Percentiles rank a stretch among this genome's conserved stretches.
Conservation (phyloP, 345 rosid species). For the Brassica rapa region DNA sequence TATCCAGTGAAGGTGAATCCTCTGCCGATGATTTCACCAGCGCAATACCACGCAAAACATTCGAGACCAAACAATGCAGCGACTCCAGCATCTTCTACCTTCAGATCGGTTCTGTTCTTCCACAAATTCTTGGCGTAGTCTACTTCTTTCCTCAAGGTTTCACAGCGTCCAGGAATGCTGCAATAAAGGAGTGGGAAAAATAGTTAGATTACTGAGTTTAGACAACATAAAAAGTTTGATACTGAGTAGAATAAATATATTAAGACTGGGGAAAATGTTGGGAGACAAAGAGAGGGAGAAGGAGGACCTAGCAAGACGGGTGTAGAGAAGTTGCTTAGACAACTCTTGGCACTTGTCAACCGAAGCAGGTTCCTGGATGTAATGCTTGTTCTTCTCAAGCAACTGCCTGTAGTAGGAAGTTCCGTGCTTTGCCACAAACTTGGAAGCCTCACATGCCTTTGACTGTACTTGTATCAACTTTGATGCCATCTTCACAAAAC, state of each 20-base stretch:
- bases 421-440: constrained; percentile 71
- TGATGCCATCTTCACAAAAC: constrained; percentile 50
- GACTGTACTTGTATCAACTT: constrained; percentile 64
- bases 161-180: constrained; percentile 74
- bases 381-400: constrained; percentile 80
- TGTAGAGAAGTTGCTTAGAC: constrained; percentile 75
- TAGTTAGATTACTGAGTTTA: constrained; percentile 4
- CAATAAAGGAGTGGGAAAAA: neutral
- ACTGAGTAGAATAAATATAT: too few species aligned
- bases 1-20: constrained; percentile 89
- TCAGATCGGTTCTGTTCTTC: constrained; percentile 66
- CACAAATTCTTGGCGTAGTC: constrained; percentile 62
- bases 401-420: constrained; percentile 69
- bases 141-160: constrained; percentile 73
- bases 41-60: constrained; percentile 89
- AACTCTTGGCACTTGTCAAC: constrained; percentile 68
- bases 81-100: constrained; percentile 82
- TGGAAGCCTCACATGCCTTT: constrained; percentile 74
- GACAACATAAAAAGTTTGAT: neutral
- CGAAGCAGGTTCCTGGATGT: constrained; percentile 76
- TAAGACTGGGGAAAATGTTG: neutral
- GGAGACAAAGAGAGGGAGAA: neutral
- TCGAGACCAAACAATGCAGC: constrained; percentile 81
- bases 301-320: constrained; percentile 81
- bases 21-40: constrained; percentile 83